A percentile compares a stretch with the other conserved stretches of the same genome.
Conservation (phyloP, 2,329 filamentous ascomycete genomes). For the Volutella citrinella region DNA sequence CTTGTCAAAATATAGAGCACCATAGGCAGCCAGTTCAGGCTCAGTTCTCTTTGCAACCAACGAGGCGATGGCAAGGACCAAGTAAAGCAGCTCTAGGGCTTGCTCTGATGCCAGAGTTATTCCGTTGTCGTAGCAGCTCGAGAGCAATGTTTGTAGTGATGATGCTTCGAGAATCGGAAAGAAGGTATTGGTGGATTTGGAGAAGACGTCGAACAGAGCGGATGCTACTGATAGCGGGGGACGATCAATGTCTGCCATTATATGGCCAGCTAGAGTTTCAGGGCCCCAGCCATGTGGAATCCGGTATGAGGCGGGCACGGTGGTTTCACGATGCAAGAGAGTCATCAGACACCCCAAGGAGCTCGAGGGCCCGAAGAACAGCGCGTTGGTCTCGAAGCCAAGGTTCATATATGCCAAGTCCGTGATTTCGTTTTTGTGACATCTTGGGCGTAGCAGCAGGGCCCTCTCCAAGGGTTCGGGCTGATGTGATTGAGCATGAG, state of each 20-base stretch:
- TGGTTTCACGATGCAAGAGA: background rate
- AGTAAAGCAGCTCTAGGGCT: constrained; percentile 5
- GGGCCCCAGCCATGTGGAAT: no score
- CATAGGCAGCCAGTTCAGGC: background rate
- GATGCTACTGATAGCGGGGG: background rate
- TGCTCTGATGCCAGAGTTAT: background rate
- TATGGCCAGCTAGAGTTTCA: no score
- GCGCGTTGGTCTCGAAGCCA: background rate
- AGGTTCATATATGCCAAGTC: no score
- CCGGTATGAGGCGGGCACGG: background rate
- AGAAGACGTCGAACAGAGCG: background rate
- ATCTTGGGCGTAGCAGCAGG: no score
- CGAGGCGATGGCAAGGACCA: constrained; percentile 10
- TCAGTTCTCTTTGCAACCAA: constrained; percentile 7
- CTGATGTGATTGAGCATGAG: no score
- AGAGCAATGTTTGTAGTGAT: no score
- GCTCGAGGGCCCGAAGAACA: constrained; percentile 1
- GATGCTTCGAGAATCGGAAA: background rate
- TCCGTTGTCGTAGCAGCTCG: background rate
- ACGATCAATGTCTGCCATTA: background rate
- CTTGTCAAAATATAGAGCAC: constrained; percentile 2
- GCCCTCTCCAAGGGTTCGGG: no score
- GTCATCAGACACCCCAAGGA: background rate
- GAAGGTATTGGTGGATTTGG: background rate
- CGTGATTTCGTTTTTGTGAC: no score